Percentiles rank a stretch among this genome's conserved stretches.
Conservation (phyloP, 2,329 filamentous ascomycete species). For the Apiospora aurea region DNA sequence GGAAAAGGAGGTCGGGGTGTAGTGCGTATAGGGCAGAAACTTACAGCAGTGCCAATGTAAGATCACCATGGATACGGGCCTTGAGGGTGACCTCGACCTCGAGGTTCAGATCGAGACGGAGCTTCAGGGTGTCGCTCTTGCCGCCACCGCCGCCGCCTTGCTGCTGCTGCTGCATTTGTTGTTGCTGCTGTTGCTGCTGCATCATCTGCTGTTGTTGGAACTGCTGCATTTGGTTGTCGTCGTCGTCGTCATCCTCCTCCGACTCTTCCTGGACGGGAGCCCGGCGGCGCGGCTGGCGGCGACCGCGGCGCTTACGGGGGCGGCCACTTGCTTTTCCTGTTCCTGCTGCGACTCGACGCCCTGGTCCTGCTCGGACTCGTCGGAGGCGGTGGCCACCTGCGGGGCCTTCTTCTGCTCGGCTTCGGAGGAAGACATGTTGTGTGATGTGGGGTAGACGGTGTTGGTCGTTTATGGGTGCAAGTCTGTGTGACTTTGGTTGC, state of each 20-base stretch:
- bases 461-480: not conserved
- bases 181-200: slow-evolving; percentile 34
- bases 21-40: slow-evolving; percentile 30
- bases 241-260: slow-evolving; percentile 17
- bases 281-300: slow-evolving; percentile 18
- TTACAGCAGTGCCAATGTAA: slow-evolving; percentile 75
- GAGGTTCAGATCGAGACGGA: slow-evolving; percentile 82
- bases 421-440: slow-evolving; percentile 23
- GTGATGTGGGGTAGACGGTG: not conserved
- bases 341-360: slow-evolving; percentile 11
- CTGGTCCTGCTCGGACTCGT: slow-evolving; percentile 19
- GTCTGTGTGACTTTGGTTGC: not conserved
- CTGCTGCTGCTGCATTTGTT: slow-evolving; percentile 43
- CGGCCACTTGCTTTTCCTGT: slow-evolving; percentile 18
- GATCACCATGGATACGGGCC: slow-evolving; percentile 84
- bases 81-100: slow-evolving; percentile 88
- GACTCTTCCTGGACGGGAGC: slow-evolving; percentile 9
- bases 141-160: slow-evolving; percentile 24
- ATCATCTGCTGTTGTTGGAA: slow-evolving; percentile 31
- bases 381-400: slow-evolving; percentile 5
- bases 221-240: slow-evolving; percentile 37
- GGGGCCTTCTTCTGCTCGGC: slow-evolving; percentile 21
- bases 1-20: no score
- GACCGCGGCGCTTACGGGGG: slow-evolving; percentile 22
- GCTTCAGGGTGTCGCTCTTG: slow-evolving; percentile 66